phyloP scores from a whole-genome alignment of 129 eudicot genomes.

The Helianthus tuberosus region DNA sequence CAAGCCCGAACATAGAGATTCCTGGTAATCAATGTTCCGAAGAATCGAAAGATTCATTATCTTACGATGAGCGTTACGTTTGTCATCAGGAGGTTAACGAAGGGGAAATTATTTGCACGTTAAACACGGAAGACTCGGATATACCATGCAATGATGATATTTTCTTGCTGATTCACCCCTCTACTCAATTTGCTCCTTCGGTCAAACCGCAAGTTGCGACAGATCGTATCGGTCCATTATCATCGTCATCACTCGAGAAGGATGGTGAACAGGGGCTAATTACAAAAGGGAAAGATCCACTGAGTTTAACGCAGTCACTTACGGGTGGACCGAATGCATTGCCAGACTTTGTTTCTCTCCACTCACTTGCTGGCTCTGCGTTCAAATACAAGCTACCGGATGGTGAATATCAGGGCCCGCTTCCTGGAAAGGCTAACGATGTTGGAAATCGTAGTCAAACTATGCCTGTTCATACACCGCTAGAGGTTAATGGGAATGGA shows the following conservation, averaged over 20 bases:
- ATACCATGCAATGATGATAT: constrained; percentile 93
- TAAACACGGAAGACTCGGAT: constrained; percentile 80
- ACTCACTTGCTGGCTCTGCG: not conserved
- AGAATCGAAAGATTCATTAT: constrained; percentile 37
- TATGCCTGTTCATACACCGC: constrained; percentile 41
- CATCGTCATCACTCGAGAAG: constrained; percentile 52
- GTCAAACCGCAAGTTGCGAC: constrained; percentile 36
- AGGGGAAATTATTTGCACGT: constrained; percentile 54
- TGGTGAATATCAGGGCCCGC: constrained; percentile 25
- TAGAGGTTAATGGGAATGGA: constrained; percentile 36
- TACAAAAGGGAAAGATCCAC: constrained; percentile 49
- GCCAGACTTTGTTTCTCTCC: not conserved
- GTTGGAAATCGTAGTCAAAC: constrained; percentile 41
- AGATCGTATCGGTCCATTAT: constrained; percentile 41
- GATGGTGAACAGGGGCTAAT: constrained; percentile 42
- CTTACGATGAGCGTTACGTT: constrained; percentile 41
- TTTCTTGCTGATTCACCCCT: constrained; percentile 78
- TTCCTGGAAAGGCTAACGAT: constrained; percentile 45
- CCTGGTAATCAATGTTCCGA: constrained; percentile 29
- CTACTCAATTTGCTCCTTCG: constrained; percentile 50
- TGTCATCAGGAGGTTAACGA: constrained; percentile 32
- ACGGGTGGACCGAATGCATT: constrained; percentile 31
- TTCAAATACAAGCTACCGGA: constrained; percentile 50
- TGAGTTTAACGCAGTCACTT: constrained; percentile 38
- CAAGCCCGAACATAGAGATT: constrained; percentile 19